phyloP scores from a whole-genome alignment of 2,329 filamentous ascomycete species.

The Fusarium sp. region DNA sequence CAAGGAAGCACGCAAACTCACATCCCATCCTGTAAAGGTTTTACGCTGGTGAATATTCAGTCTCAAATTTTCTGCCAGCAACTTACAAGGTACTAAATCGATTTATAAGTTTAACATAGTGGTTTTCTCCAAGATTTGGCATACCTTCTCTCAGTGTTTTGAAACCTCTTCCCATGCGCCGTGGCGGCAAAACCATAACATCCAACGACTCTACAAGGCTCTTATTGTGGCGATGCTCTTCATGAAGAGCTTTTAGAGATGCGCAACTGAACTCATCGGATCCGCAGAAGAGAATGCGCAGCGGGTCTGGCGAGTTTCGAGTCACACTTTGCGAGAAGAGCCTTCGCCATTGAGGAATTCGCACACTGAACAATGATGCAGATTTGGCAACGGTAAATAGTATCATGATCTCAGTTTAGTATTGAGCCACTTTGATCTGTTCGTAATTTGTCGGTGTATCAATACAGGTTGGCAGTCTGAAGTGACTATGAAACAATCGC shows the following conservation, averaged over 20 bases:
- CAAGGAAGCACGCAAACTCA: constrained; percentile 51
- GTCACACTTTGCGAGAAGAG: constrained; percentile 30
- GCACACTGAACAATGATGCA: constrained; percentile 10
- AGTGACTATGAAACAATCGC: constrained; percentile 26
- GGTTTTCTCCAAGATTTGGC: constrained; percentile 7
- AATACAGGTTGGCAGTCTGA: neutral
- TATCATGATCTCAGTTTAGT: constrained; percentile 22
- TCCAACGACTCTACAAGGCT: constrained; percentile 78
- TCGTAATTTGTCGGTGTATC: neutral
- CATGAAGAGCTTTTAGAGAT: constrained; percentile 75
- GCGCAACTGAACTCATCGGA: constrained; percentile 89
- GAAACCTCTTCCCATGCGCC: constrained; percentile 78
- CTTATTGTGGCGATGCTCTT: constrained; percentile 63
- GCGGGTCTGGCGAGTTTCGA: constrained; percentile 59
- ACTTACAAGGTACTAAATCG: constrained; percentile 76
- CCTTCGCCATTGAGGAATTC: constrained; percentile 13
- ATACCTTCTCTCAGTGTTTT: constrained; percentile 73
- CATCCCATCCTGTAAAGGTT: constrained; percentile 84
- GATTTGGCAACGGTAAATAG: constrained; percentile 18
- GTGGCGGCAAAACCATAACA: constrained; percentile 83
- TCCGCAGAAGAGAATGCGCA: constrained; percentile 92
- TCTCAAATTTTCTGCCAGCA: constrained; percentile 68
- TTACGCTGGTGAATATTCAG: constrained; percentile 79
- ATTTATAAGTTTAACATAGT: neutral
- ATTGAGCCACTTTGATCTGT: neutral